Conservation (phyloP, 1,284 basidiomycete genomes). For the Papiliotrema laurentii region DNA sequence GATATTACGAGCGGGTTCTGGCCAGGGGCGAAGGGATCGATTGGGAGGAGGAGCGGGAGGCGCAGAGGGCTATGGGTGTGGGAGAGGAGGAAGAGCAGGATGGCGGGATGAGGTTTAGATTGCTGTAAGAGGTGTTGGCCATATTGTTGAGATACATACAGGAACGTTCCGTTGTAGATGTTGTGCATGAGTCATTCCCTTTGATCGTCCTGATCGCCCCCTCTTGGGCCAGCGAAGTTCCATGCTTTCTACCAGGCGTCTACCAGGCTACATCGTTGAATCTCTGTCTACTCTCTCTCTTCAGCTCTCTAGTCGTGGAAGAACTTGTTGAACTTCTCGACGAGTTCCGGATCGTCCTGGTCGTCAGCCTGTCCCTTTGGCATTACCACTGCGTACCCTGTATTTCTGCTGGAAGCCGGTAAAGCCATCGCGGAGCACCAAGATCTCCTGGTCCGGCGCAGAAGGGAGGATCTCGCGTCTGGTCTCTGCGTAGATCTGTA, state of each 20-base stretch:
- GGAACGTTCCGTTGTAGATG: too few relatives aligned
- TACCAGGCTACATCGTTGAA: too few relatives aligned
- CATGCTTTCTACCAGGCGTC: too few relatives aligned
- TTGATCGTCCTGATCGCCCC: too few relatives aligned
- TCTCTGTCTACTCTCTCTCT: too few relatives aligned
- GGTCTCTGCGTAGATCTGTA: conserved; percentile 44
- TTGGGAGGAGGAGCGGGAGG: conserved; percentile 46
- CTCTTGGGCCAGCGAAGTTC: too few relatives aligned
- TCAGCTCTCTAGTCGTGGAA: conserved; percentile 35
- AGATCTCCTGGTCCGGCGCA: conserved; percentile 36
- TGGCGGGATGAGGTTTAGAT: conserved; percentile 3
- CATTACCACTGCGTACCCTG: conserved; percentile 27
- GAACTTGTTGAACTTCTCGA: conserved; percentile 48
- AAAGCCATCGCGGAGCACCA: conserved; percentile 47
- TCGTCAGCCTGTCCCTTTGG: not conserved
- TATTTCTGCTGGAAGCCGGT: conserved; percentile 43
- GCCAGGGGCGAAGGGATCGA: conserved; percentile 37
- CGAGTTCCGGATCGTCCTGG: conserved; percentile 42
- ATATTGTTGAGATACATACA: too few relatives aligned
- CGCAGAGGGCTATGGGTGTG: conserved; percentile 7
- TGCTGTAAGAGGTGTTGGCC: conserved; percentile 3
- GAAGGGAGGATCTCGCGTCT: conserved; percentile 17
- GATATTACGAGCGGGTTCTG: conserved; percentile 35
- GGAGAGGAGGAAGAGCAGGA: conserved; percentile 1
- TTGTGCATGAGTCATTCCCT: too few relatives aligned